Evolutionary conservation across 768 basidiomycete genomes (phyloP), one percentile per base, ranked within the genome.

Genomic region (Sistotremastrum niveocremeum): DNA sequence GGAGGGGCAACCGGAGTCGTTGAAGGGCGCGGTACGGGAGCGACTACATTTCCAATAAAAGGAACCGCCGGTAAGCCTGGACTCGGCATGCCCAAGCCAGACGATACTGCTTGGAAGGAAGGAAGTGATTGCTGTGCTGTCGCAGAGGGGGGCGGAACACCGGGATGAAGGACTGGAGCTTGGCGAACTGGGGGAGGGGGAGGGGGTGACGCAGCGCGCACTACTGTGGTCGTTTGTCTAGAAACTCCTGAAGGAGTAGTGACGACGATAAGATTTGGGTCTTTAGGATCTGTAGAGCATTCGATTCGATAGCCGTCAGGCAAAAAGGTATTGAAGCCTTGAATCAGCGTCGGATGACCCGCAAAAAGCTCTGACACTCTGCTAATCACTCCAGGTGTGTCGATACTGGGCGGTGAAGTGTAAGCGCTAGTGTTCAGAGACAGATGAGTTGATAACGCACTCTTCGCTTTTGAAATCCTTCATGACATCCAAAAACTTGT

Each of bases 301-400:
- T 94, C 89, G 60, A 99, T 97, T 41, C 86, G 81, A 59, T 97
- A 99, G 10, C 94, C 94, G 20, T 77, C 73, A 3, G 94, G 94
- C 7, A 99, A 74, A 65, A 98, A 99, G 0, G 91, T 95, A 65
- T 97, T 98, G 73, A 99, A 99, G 7, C 93, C 93, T 62, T 94
- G 89, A 40, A 99, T 97, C 50, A 99, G 82, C 4, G 69, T 59
- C 0, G 88, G 87, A 56, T 95, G 89, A 2, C 87, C 88, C 46
- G 80, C 77, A 67, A 99, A 98, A 29, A 99, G 78, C 42, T 81
- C 76, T 1, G 93, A 94, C 31, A 97, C 94, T 44, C 93, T 87
- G 57, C 81, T 81, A 57, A 99, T 99, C 41, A 99, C 94, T 35
- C 90, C 91, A 0, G 94, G 94, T 0, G 94, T 99, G 63, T 97